Percentiles rank a stretch among this genome's conserved stretches.
phyloP scores from a whole-genome alignment of 306 rosid genomes.

The Mimosa bimucronata region DNA sequence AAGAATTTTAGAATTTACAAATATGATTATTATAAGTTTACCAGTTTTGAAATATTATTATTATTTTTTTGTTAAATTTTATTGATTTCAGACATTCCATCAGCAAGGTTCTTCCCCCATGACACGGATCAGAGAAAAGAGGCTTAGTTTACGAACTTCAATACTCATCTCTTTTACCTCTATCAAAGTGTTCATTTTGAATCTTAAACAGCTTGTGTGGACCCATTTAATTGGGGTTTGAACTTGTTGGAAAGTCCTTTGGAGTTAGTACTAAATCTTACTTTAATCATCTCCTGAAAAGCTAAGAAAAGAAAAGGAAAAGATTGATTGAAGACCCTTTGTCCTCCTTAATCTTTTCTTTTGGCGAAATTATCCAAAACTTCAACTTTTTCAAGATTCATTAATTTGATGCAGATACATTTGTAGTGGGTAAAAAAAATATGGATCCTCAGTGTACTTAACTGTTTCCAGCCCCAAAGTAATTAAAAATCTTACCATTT shows the following conservation, averaged over 20 bases:
- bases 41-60: background rate
- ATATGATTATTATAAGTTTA: background rate
- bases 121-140: background rate
- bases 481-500: background rate
- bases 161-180: background rate
- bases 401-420: background rate
- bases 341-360: background rate
- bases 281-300: constrained; percentile 10
- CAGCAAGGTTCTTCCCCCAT: background rate
- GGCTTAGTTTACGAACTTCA: background rate
- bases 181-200: background rate
- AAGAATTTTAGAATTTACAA: background rate
- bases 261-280: background rate
- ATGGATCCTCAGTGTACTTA: background rate
- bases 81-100: background rate
- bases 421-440: background rate
- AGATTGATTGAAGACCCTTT: background rate
- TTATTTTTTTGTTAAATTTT: background rate
- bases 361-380: background rate
- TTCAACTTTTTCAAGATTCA: background rate
- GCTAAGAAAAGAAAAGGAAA: background rate
- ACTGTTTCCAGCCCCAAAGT: background rate
- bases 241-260: background rate
- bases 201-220: constrained; percentile 13
- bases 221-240: constrained; percentile 16